Evolutionary conservation across 257 asterid genomes (phyloP), one percentile per base, ranked within the genome.

Genomic region (Avicennia marina): DNA sequence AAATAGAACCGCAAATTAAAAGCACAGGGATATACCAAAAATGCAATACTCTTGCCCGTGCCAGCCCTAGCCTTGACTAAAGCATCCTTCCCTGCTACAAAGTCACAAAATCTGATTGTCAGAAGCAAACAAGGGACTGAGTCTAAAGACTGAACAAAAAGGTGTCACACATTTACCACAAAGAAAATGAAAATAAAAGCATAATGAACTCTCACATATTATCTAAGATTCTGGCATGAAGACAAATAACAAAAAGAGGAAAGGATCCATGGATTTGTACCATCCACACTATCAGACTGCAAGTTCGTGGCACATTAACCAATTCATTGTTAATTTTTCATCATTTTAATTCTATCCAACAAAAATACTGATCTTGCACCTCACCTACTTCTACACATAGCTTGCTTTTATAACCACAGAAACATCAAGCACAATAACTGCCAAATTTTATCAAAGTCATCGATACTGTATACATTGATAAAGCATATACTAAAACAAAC

Each of bases 1-100:
- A 26, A 52, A 51, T n/a, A 43, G 46, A 53, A 48, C 11, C 54
- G 6, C 10, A 54, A 49, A 25, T 33, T 41, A 39, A 42, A 67
- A 60, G 62, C 43, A 20, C 41, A 34, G 46, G 42, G 55, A 45
- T 51, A 58, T 89, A 89, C 98, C 98, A 93, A 69, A 78, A 88
- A 89, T 3, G 98, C 95, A 62, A 81, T 66, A 74, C 87, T 89
- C 82, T 93, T 93, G 67, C 98, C 97, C 0, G 94, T 86, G 52
- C 98, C 98, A 51, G 98, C 82, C 82, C 83, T 77, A 51, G 97
- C 88, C 77, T 93, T 89, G 59, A 93, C 97, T 55, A 89, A 70
- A 71, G 85, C 94, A 80, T 93, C 98, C 33, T 65, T 78, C 56
- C 97, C 97, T 91, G 85, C 33, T 16, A 42, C 33, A 32, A 34